Percentiles rank a stretch among this genome's conserved stretches.
phyloP scores from a whole-genome alignment of 768 basidiomycete species.

The Termitomyces sp. region DNA sequence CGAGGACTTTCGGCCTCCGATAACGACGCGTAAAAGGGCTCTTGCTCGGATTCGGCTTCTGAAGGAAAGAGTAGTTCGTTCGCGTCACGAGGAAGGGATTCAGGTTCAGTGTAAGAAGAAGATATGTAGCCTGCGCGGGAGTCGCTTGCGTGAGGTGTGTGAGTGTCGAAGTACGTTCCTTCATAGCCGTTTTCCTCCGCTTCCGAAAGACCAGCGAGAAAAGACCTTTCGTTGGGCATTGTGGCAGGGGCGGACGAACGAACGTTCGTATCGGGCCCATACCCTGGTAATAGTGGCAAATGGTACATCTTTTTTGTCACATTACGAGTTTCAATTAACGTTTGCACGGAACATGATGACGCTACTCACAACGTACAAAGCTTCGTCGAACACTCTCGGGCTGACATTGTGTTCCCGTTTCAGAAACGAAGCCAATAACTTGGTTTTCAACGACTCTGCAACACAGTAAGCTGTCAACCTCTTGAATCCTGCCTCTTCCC shows the following conservation, averaged over 20 bases:
- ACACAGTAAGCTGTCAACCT: constrained; percentile 88
- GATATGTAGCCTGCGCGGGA: constrained; percentile 62
- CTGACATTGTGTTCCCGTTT: constrained; percentile 92
- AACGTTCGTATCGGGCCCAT: constrained; percentile 77
- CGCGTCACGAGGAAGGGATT: constrained; percentile 11
- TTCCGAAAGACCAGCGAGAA: constrained; percentile 68
- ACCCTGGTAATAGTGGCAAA: constrained; percentile 87
- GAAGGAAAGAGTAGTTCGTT: constrained; percentile 1
- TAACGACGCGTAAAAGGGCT: constrained; percentile 1
- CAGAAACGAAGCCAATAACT: constrained; percentile 75
- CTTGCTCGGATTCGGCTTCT: constrained; percentile 11
- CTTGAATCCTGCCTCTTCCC: constrained; percentile 75
- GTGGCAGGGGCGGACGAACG: constrained; percentile 74
- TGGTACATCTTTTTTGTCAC: constrained; percentile 69
- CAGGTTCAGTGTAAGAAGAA: constrained; percentile 34
- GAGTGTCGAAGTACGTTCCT: constrained; percentile 68
- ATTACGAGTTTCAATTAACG: not conserved
- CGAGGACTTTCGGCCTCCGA: constrained; percentile 5
- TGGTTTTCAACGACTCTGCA: constrained; percentile 82
- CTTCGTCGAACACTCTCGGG: constrained; percentile 88
- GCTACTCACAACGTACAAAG: constrained; percentile 77
- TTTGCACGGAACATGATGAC: not conserved
- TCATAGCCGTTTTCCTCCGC: constrained; percentile 91
- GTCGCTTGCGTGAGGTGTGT: constrained; percentile 26
- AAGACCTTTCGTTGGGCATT: constrained; percentile 47